These are phyloP conservation scores for Pichia norvegensis DNA, from an alignment of 1,139 yeast genomes.

Conservation along the genomic window DNA sequence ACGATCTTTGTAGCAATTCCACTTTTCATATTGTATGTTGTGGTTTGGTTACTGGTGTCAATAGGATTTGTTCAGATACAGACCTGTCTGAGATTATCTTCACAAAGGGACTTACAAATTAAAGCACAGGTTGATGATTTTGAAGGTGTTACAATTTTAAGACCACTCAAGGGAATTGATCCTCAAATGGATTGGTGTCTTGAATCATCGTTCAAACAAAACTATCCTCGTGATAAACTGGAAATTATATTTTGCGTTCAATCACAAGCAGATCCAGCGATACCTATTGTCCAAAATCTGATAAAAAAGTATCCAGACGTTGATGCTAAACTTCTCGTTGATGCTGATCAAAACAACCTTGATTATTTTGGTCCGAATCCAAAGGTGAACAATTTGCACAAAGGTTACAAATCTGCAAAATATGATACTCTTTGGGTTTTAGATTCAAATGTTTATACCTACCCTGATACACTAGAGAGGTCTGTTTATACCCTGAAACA, in stretches of 20 bases:
- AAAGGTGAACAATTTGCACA: slow-evolving; percentile 75
- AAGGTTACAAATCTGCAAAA: slow-evolving; percentile 63
- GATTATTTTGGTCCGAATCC: slow-evolving; percentile 80
- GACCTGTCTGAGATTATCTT: slow-evolving; percentile 29
- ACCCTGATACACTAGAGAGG: slow-evolving; percentile 56
- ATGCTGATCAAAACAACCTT: slow-evolving; percentile 27
- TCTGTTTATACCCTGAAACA: slow-evolving; percentile 45
- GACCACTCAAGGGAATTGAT: slow-evolving; percentile 84
- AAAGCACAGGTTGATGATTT: slow-evolving; percentile 19
- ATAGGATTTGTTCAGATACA: slow-evolving; percentile 43
- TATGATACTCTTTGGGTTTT: slow-evolving; percentile 79
- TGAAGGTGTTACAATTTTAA: slow-evolving; percentile 69
- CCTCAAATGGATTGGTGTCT: slow-evolving; percentile 65
- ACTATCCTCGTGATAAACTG: slow-evolving; percentile 49
- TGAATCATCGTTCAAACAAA: slow-evolving; percentile 59
- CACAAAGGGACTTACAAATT: slow-evolving; percentile 15
- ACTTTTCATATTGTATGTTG: slow-evolving; percentile 19
- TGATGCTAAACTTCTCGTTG: slow-evolving; percentile 51
- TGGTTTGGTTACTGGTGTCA: slow-evolving; percentile 37
- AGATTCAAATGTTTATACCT: slow-evolving; percentile 82
- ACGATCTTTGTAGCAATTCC: slow-evolving; percentile 2
- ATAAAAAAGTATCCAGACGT: slow-evolving; percentile 48
- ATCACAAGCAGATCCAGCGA: slow-evolving; percentile 53
- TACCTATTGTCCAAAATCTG: slow-evolving; percentile 47
- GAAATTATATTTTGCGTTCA: slow-evolving; percentile 77